Conservation (phyloP, 495 filamentous ascomycete species). For the Tricharina praecox region DNA sequence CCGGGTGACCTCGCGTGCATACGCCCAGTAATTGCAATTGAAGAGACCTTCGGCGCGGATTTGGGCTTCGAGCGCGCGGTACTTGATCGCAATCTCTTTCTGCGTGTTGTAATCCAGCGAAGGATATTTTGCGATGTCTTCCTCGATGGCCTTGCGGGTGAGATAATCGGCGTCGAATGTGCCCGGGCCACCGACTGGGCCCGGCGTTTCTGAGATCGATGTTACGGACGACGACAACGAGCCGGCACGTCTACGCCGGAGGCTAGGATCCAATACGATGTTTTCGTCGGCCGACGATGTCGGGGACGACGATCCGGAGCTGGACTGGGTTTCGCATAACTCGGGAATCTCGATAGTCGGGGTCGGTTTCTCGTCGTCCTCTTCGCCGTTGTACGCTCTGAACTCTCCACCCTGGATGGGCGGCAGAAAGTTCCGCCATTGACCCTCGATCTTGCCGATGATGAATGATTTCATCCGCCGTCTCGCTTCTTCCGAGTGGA, state of each 20-base stretch:
- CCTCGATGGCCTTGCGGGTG: slow-evolving; percentile 55
- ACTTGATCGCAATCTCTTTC: slow-evolving; percentile 59
- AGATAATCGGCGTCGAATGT: slow-evolving; percentile 54
- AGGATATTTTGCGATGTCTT: slow-evolving; percentile 70
- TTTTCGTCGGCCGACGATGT: slow-evolving; percentile 22
- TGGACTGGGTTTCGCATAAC: neutral
- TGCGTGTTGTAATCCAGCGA: slow-evolving; percentile 60
- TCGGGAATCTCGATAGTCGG: neutral
- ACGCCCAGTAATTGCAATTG: slow-evolving; percentile 69
- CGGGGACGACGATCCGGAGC: slow-evolving; percentile 18
- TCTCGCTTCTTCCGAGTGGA: slow-evolving; percentile 68
- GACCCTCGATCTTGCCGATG: slow-evolving; percentile 66
- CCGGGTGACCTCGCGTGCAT: slow-evolving; percentile 57
- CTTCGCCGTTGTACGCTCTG: slow-evolving; percentile 35
- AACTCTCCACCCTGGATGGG: slow-evolving; percentile 88
- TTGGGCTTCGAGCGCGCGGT: slow-evolving; percentile 53
- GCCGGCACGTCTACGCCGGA: slow-evolving; percentile 24
- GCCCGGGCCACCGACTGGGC: slow-evolving; percentile 31
- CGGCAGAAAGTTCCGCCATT: slow-evolving; percentile 76
- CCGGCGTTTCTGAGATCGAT: slow-evolving; percentile 31
- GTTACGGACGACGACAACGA: slow-evolving; percentile 28
- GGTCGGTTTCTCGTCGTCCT: slow-evolving; percentile 7
- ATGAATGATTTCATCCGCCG: slow-evolving; percentile 64
- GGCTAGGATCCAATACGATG: slow-evolving; percentile 21
- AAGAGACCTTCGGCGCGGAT: slow-evolving; percentile 63